Conservation (phyloP, 2,329 filamentous ascomycete species). For the Aspergillus alliaceus region DNA sequence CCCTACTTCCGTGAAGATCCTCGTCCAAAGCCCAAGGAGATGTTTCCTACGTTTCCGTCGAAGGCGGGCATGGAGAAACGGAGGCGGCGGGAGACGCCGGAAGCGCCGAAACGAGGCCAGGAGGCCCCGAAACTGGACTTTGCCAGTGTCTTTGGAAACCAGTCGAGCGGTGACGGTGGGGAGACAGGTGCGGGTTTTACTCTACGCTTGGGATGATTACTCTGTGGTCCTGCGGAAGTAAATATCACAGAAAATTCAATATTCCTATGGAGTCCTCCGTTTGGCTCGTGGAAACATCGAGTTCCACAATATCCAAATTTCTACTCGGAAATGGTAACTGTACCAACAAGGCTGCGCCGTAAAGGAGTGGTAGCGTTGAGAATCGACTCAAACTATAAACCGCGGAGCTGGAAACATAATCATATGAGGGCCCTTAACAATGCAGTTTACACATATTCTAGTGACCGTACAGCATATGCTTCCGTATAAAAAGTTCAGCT, state of each 20-base stretch:
- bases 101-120: slow-evolving; percentile 78
- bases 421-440: not conserved
- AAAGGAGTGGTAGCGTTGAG: not conserved
- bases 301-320: not conserved
- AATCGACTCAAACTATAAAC: not conserved
- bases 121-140: slow-evolving; percentile 66
- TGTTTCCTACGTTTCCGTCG: slow-evolving; percentile 97
- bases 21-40: slow-evolving; percentile 80
- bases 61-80: slow-evolving; percentile 90
- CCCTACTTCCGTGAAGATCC: slow-evolving; percentile 88
- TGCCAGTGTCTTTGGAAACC: slow-evolving; percentile 68
- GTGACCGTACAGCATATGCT: not conserved
- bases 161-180: slow-evolving; percentile 65
- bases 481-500: not conserved
- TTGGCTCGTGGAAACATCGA: not conserved
- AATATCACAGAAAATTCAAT: not conserved
- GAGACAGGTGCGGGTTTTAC: slow-evolving; percentile 57
- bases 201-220: slow-evolving; percentile 57
- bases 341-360: not conserved
- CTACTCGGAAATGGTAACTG: not conserved
- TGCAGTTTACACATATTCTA: not conserved
- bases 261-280: not conserved
- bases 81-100: slow-evolving; percentile 70
- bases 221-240: not conserved
- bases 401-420: not conserved